Conservation (phyloP, 2,329 filamentous ascomycete genomes). For the Akanthomyces dipterigenus region DNA sequence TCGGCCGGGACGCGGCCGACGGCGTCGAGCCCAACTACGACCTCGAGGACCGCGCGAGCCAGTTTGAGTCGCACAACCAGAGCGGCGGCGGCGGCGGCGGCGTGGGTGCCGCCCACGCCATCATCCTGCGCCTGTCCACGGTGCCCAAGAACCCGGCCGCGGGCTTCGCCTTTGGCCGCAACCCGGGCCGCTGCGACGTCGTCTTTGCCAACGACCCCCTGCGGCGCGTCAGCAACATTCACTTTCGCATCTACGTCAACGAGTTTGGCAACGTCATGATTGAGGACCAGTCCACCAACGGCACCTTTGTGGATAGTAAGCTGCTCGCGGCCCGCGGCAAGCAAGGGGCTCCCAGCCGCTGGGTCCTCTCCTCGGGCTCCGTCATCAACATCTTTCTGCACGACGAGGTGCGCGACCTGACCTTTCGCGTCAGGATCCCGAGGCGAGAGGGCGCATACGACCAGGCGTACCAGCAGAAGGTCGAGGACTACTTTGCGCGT, state of each 20-base stretch:
- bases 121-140: slow-evolving; percentile 76
- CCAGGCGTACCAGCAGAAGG: slow-evolving; percentile 59
- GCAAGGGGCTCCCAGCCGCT: slow-evolving; percentile 29
- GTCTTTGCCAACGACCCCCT: slow-evolving; percentile 58
- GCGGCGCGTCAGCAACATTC: slow-evolving; percentile 82
- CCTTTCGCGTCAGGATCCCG: slow-evolving; percentile 82
- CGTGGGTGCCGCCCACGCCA: slow-evolving; percentile 51
- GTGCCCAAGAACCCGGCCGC: slow-evolving; percentile 57
- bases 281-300: slow-evolving; percentile 92
- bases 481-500: slow-evolving; percentile 56
- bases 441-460: slow-evolving; percentile 61
- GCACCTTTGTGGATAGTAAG: slow-evolving; percentile 74
- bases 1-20: slow-evolving; percentile 42
- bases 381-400: slow-evolving; percentile 63
- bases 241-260: slow-evolving; percentile 91
- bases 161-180: slow-evolving; percentile 86
- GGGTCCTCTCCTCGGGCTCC: slow-evolving; percentile 66
- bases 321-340: slow-evolving; percentile 47
- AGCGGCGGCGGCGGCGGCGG: slow-evolving; percentile 21
- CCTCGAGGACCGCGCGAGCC: slow-evolving; percentile 41
- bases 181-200: slow-evolving; percentile 63
- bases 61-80: slow-evolving; percentile 35
- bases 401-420: slow-evolving; percentile 51
- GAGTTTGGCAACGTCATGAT: slow-evolving; percentile 82
- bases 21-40: slow-evolving; percentile 46